These are phyloP conservation scores for Penicillium cataractarum DNA, from an alignment of 495 filamentous ascomycete species.

Conservation along the genomic window DNA sequence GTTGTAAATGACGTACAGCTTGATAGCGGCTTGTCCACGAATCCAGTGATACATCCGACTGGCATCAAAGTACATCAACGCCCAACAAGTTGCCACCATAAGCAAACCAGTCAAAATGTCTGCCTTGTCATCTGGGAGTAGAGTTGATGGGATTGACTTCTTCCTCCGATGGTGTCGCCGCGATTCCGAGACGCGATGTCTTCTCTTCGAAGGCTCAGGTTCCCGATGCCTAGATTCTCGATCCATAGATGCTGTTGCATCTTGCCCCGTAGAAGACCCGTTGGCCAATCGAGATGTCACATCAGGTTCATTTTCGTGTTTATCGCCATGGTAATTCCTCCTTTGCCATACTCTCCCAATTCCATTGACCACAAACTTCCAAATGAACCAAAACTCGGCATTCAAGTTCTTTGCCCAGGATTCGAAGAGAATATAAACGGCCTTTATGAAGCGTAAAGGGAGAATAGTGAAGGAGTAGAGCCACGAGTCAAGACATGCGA, in stretches of 20 bases:
- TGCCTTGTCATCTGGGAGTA: constrained; percentile 89
- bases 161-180: constrained; percentile 67
- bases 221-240: constrained; percentile 28
- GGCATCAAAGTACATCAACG: constrained; percentile 91
- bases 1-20: constrained; percentile 98
- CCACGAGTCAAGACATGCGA: constrained; percentile 97
- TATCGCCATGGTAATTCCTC: constrained; percentile 39
- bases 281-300: constrained; percentile 25
- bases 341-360: constrained; percentile 76
- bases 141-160: constrained; percentile 79
- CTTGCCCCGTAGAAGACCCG: constrained; percentile 17
- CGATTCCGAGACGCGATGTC: constrained; percentile 38
- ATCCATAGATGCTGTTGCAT: constrained; percentile 13
- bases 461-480: constrained; percentile 94
- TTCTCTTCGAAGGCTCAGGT: constrained; percentile 30
- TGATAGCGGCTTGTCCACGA: constrained; percentile 93
- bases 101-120: constrained; percentile 89
- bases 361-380: constrained; percentile 73
- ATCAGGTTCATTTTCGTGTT: constrained; percentile 31
- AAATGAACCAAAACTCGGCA: constrained; percentile 68
- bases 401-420: constrained; percentile 70
- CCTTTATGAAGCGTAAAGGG: constrained; percentile 86
- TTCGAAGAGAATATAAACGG: constrained; percentile 70
- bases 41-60: constrained; percentile 99
- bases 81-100: constrained; percentile 78